Conservation (phyloP, 345 rosid genomes). For the Salix udensis region DNA sequence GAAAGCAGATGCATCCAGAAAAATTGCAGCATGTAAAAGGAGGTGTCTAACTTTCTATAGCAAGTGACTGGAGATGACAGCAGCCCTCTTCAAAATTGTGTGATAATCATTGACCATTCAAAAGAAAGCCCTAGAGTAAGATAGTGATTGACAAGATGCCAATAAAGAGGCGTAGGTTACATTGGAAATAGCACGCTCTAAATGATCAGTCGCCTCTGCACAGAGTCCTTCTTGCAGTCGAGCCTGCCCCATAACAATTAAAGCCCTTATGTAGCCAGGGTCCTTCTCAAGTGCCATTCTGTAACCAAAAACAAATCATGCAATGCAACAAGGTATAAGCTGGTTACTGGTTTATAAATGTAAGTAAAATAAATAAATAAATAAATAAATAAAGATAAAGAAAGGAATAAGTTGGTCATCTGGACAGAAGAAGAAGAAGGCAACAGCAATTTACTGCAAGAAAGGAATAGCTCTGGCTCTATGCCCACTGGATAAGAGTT, state of each 20-base stretch:
- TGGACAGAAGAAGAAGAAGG: neutral
- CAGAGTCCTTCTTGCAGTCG: conserved; percentile 50
- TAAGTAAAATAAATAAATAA: too few species aligned
- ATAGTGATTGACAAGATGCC: neutral
- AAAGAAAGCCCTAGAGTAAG: neutral
- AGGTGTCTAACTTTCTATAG: neutral
- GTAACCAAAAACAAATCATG: conserved; percentile 15
- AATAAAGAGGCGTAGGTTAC: conserved; percentile 7
- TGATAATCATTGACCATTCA: neutral
- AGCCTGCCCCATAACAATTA: conserved; percentile 72
- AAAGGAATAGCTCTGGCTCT: conserved; percentile 51
- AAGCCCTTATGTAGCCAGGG: conserved; percentile 53
- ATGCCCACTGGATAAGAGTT: conserved; percentile 50
- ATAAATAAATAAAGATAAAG: neutral
- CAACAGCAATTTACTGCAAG: conserved; percentile 41
- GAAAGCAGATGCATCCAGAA: neutral
- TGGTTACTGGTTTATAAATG: neutral
- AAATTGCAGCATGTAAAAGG: neutral
- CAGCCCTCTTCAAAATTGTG: neutral
- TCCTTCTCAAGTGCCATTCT: conserved; percentile 78
- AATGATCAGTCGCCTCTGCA: conserved; percentile 54
- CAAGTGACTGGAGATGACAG: neutral
- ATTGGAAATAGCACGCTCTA: conserved; percentile 74
- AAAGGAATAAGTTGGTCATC: neutral
- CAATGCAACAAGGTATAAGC: neutral